Evolutionary conservation across 225 moss, liverwort and hornwort genomes (phyloP).

Genomic region (Sphagnum tenellum): DNA sequence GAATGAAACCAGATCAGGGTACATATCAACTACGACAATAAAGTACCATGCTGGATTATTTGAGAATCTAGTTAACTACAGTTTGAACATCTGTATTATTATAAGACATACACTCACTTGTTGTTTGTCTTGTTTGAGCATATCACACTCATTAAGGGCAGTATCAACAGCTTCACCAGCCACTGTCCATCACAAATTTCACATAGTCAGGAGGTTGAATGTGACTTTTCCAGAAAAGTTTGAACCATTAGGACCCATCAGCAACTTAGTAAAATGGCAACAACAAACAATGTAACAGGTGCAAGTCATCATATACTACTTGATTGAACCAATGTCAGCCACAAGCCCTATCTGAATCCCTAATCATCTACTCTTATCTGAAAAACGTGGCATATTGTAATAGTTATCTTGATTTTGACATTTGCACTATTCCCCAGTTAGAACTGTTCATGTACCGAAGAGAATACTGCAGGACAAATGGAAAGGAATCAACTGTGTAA

Average conservation of each 20-base stretch:
- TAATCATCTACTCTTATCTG: too few relatives aligned
- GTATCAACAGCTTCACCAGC: slow-evolving; percentile 34
- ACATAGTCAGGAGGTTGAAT: background rate
- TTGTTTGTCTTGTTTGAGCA: slow-evolving; percentile 30
- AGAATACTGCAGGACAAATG: too few relatives aligned
- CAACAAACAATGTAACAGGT: background rate
- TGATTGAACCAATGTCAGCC: background rate
- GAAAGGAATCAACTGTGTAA: too few relatives aligned
- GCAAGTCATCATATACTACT: background rate
- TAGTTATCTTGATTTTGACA: too few relatives aligned
- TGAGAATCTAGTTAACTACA: too few relatives aligned
- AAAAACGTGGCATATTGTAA: too few relatives aligned
- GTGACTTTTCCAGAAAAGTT: background rate
- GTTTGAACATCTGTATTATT: too few relatives aligned
- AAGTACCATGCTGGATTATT: background rate
- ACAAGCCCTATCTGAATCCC: too few relatives aligned
- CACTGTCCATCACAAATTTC: slow-evolving; percentile 25
- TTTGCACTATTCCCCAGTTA: too few relatives aligned
- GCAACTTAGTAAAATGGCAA: background rate
- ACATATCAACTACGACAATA: background rate
- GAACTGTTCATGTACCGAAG: too few relatives aligned
- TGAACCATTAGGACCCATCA: background rate
- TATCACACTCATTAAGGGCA: slow-evolving; percentile 28
- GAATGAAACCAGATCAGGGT: background rate
- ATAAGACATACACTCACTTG: slow-evolving; percentile 17